phyloP scores from a whole-genome alignment of 768 basidiomycete genomes.

The Pleurotus cornucopiae region DNA sequence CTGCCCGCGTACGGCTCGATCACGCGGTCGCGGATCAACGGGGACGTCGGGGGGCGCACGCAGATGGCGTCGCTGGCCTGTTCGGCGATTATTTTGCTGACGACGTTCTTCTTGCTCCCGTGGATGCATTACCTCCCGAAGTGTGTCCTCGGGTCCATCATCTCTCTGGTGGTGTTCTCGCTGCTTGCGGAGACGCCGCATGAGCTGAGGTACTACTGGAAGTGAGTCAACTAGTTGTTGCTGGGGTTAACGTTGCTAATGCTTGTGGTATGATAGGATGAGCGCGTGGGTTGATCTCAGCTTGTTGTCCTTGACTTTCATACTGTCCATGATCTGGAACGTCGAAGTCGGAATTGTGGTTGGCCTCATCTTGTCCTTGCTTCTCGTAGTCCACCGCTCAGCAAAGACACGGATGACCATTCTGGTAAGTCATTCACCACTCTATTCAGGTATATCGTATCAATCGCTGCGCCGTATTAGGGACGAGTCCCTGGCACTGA shows the following conservation, averaged over 20 bases:
- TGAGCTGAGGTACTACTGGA: conserved; percentile 82
- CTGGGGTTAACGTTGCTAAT: background rate
- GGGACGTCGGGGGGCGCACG: conserved; percentile 81
- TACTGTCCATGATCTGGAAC: conserved; percentile 83
- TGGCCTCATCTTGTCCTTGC: conserved; percentile 80
- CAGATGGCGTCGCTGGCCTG: conserved; percentile 87
- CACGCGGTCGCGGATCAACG: conserved; percentile 88
- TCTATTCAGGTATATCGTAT: background rate
- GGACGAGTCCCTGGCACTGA: conserved; percentile 88
- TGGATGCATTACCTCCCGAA: conserved; percentile 85
- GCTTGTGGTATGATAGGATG: too few relatives aligned
- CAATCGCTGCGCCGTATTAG: conserved; percentile 28
- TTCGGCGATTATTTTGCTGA: conserved; percentile 67
- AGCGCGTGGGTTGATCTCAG: conserved; percentile 88
- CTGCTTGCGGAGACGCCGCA: conserved; percentile 85
- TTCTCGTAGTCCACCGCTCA: conserved; percentile 87
- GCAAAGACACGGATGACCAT: conserved; percentile 90
- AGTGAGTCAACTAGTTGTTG: conserved; percentile 34
- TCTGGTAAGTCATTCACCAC: conserved; percentile 44
- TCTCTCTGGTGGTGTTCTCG: conserved; percentile 80
- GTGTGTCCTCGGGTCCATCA: conserved; percentile 84
- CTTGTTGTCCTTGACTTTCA: conserved; percentile 82
- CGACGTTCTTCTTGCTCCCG: conserved; percentile 88
- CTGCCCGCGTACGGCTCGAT: conserved; percentile 93
- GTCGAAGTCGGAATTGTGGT: conserved; percentile 92